phyloP scores from a whole-genome alignment of 139 green algal genomes.

The Chlamydomonas incerta region DNA sequence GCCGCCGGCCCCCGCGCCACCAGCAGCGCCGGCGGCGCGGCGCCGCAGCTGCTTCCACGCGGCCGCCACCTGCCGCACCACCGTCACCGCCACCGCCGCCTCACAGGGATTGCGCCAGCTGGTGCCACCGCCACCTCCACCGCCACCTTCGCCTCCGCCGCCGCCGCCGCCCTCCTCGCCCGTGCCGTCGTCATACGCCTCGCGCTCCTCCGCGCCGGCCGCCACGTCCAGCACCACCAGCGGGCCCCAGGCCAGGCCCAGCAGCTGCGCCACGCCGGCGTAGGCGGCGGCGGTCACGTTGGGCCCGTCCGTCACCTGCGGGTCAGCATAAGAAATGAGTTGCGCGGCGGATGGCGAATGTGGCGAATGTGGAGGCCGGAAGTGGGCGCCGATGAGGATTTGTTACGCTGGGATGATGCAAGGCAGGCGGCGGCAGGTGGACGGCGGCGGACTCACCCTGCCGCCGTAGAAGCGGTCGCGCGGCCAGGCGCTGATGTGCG shows the following conservation, averaged over 20 bases:
- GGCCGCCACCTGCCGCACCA: background rate
- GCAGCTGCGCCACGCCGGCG: constrained; percentile 43
- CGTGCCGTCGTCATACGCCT: background rate
- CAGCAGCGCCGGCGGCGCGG: background rate
- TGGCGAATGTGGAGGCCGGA: too few species aligned
- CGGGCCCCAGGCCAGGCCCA: background rate
- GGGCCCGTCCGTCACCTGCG: constrained; percentile 61
- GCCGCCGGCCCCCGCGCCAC: too few species aligned
- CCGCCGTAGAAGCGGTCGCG: constrained; percentile 74
- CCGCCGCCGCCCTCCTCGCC: background rate
- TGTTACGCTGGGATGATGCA: too few species aligned
- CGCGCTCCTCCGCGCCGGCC: background rate
- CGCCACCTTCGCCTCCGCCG: too few species aligned
- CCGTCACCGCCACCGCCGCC: background rate
- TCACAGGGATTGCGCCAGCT: background rate
- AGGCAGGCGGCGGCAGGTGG: background rate
- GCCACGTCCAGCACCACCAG: background rate
- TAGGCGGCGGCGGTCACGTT: constrained; percentile 43
- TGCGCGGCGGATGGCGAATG: too few species aligned
- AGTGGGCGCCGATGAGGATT: too few species aligned
- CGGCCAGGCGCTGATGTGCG: constrained; percentile 74
- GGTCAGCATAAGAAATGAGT: too few species aligned
- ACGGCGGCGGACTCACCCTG: constrained; percentile 51
- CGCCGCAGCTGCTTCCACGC: background rate
- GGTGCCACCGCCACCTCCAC: background rate